Evolutionary conservation across 768 basidiomycete genomes (phyloP), one percentile per base, ranked within the genome.

Genomic region (Suillus decipiens): DNA sequence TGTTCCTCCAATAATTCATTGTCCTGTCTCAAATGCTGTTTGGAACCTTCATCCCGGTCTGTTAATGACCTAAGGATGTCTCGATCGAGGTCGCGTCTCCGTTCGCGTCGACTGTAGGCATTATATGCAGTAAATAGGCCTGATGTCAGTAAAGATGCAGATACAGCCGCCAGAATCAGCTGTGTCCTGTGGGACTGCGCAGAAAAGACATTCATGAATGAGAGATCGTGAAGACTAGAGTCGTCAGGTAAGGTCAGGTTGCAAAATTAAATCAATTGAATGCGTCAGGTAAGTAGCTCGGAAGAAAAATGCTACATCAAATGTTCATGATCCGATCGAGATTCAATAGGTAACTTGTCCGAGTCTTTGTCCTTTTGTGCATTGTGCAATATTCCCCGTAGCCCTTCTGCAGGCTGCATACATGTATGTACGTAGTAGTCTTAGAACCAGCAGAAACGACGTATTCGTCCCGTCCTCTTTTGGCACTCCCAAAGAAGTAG

Each of bases 81-180:
- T 43, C 86, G 76, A 67, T 83, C 77, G 31, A 93, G 84, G 47
- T 83, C 77, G 59, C 76, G 80, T 61, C 91, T 81, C 22, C 82
- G 79, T 61, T 79, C 76, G 12, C 80, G 79, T 61, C 75, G 81
- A 0, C 70, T 73, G 67, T 86, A 82, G 3, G 79, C 69, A 50
- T 82, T 80, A 73, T 90, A 89, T 1, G 84, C 81, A 24, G 85
- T 79, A n/a, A 93, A 72, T 3, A 86, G 66, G 0, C 82, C 78
- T 6, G 83, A 87, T 12, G 90, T 92, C 1, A 83, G 76, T 2
- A 84, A 65, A 6, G 90, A 89, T 14, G 89, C 85, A 14, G 83
- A 82, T 48, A 87, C 66, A n/a, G 89, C 90, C 14, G 86, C 83
- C 50, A 83, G 77, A 33, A 90, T 68, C 53, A 93, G 84, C 70